Base-by-base conservation (phyloP, 2,329 filamentous ascomycete genomes). In the Rhynchosporium graminicola region DNA sequence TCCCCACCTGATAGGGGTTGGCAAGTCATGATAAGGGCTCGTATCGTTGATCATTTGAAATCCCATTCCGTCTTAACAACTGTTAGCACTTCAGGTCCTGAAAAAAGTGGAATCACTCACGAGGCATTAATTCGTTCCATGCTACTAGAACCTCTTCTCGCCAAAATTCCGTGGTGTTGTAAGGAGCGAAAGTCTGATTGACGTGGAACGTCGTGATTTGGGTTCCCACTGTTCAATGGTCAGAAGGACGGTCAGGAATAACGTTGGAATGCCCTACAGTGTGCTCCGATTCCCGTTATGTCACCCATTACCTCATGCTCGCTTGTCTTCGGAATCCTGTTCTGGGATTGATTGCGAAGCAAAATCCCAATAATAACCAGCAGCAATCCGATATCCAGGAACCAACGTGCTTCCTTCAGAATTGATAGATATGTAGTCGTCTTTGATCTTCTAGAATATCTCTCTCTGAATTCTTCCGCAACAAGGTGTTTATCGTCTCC, bases 41-140 rank as follows among this genome's bases (percentile, higher is more conserved):
- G 74, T 74, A 55, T 75, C 72, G 65, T 75, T 75, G 59, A 76
- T 71, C 71, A 71, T 71, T 10, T 74, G 74, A 67, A 74, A 77
- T 54, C 76, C 75, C 63, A 76, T 75, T 59, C 76, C 76, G 43
- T 69, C 70, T 72, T 45, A 51, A 6, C 26, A 5, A n/a, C 12
- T n/a, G 51, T 54, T 26, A 56, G 42, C 13, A 26, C 8, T 31
- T 52, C 36, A 6, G n/a, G 13, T 6, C 13, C 13, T 8, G 15
- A 4, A 13, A 15, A 10, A 26, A 10, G 9, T 3, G 42, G 4
- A 15, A 38, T 43, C 46, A 45, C 74, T 54, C 69, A 78, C 76
- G 68, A 4, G 77, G 77, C 74, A 79, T 73, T 9, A 79, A 57
- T 6, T 74, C 73, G 57, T 76, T 78, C 77, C 77, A 79, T 50